Conservation (phyloP, 768 basidiomycete species). For the Serendipita sp. region DNA sequence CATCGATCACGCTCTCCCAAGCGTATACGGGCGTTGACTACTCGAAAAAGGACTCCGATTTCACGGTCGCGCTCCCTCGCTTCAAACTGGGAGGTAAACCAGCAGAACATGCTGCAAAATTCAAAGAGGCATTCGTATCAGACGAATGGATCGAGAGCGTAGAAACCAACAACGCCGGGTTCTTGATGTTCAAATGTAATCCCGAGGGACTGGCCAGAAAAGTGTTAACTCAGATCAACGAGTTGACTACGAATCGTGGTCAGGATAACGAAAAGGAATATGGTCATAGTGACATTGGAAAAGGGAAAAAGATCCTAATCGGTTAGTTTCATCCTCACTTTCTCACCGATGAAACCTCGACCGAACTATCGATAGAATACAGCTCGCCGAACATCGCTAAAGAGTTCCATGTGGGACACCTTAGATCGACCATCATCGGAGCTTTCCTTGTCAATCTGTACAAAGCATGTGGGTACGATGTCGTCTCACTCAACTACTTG, state of each 20-base stretch:
- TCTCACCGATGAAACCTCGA: not conserved
- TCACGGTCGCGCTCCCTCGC: conserved; percentile 80
- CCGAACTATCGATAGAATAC: conserved; percentile 39
- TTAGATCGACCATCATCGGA: conserved; percentile 98
- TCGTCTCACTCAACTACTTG: conserved; percentile 82
- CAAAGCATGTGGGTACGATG: conserved; percentile 84
- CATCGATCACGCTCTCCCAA: conserved; percentile 50
- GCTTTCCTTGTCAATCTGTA: conserved; percentile 84
- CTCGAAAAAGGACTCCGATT: conserved; percentile 88
- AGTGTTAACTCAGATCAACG: conserved; percentile 57
- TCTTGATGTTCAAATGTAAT: conserved; percentile 67
- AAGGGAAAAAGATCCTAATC: conserved; percentile 69
- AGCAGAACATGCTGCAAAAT: conserved; percentile 56
- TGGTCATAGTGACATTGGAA: conserved; percentile 61
- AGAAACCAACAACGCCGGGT: conserved; percentile 47
- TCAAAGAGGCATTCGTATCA: conserved; percentile 70
- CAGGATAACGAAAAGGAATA: conserved; percentile 51
- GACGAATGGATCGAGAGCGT: conserved; percentile 64
- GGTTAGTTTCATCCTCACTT: conserved; percentile 10
- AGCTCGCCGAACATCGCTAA: conserved; percentile 97
- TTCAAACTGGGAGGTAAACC: conserved; percentile 75
- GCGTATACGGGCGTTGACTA: conserved; percentile 76
- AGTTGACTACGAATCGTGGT: conserved; percentile 41
- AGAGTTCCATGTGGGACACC: conserved; percentile 92
- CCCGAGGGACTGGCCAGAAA: conserved; percentile 44